A percentile compares a stretch with the other conserved stretches of the same genome.
Evolutionary conservation across 352 stramenopile genomes (phyloP).

Genomic region (Phytophthora kernoviae): DNA sequence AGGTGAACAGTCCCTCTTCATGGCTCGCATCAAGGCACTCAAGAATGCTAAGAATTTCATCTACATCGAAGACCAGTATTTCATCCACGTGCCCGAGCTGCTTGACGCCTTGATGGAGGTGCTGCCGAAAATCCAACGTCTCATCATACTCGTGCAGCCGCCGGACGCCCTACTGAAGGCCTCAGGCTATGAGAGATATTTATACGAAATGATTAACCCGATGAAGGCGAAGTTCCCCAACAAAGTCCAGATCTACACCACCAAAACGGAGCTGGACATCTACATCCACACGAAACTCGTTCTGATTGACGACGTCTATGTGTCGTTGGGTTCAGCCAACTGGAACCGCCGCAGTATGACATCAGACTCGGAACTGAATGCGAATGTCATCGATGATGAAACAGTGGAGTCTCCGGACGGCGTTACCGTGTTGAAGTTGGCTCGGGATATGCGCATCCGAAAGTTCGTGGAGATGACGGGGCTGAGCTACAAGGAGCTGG

Average conservation of each 20-base stretch:
- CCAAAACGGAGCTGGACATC: slow-evolving; percentile 36
- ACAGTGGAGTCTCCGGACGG: slow-evolving; percentile 31
- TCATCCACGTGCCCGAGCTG: slow-evolving; percentile 50
- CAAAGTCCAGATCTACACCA: slow-evolving; percentile 47
- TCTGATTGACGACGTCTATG: slow-evolving; percentile 69
- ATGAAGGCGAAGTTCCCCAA: slow-evolving; percentile 36
- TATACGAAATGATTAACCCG: slow-evolving; percentile 59
- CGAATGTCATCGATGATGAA: slow-evolving; percentile 55
- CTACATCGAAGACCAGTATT: slow-evolving; percentile 78
- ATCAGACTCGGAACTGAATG: slow-evolving; percentile 60
- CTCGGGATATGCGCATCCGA: slow-evolving; percentile 53
- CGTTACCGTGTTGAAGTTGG: slow-evolving; percentile 40
- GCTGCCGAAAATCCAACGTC: slow-evolving; percentile 43
- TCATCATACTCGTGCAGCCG: slow-evolving; percentile 52
- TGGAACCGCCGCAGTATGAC: slow-evolving; percentile 62
- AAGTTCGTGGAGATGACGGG: slow-evolving; percentile 68
- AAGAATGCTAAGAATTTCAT: slow-evolving; percentile 63
- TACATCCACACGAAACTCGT: slow-evolving; percentile 67
- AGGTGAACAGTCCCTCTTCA: slow-evolving; percentile 51
- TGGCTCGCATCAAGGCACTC: slow-evolving; percentile 56
- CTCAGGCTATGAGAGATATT: slow-evolving; percentile 48
- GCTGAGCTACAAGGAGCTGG: slow-evolving; percentile 39
- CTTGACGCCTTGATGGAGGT: slow-evolving; percentile 47
- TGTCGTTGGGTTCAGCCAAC: slow-evolving; percentile 63
- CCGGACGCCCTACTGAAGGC: slow-evolving; percentile 29